Evolutionary conservation across 2,329 filamentous ascomycete species (phyloP), one percentile per base, ranked within the genome.

Genomic region (Aureobasidium namibiae): DNA sequence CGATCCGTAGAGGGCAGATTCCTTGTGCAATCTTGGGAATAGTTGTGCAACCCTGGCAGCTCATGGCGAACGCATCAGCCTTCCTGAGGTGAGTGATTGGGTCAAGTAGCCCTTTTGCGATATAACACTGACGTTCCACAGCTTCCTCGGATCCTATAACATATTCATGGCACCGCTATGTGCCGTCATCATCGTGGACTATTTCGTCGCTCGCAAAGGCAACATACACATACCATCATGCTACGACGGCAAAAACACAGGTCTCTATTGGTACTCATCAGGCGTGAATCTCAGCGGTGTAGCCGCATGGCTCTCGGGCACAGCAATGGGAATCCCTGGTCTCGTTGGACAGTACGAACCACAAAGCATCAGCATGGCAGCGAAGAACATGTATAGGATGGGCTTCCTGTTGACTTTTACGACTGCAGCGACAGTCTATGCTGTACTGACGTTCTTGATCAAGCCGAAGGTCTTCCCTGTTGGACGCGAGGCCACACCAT

Each of bases 101-200:
- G 24, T 33, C 6, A 13, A 23, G 1, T 16, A 21, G 5, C 9
- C 16, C 16, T 10, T 10, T 16, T 3, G 10, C 14, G 23, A 48
- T 23, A 34, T 16, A 14, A 2, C 21, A 29, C 46, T 50, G 29
- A 31, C 26, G 10, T 31, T 7, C 7, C 26, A 16, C 5, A 76
- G 73, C 5, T 78, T 78, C 62, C 64, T 78, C 0, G 70, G 70
- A 6, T 72, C 68, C 1, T 77, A 76, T 61, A 68, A 69, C 8
- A 70, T 74, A 50, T 76, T 78, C 64, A 66, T 77, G 60, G 71
- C 70, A 53, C 75, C 76, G 0, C 68, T 76, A 6, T 68, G 67
- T 38, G 69, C 68, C 8, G 67, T 69, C 39, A 72, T 74, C 66
- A 71, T 76, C 9, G 67, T 74, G 14, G 75, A 77, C 61, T 76